These are phyloP conservation scores for Karstenula rhodostoma DNA, from an alignment of 2,329 filamentous ascomycete species.

Conservation along the genomic window DNA sequence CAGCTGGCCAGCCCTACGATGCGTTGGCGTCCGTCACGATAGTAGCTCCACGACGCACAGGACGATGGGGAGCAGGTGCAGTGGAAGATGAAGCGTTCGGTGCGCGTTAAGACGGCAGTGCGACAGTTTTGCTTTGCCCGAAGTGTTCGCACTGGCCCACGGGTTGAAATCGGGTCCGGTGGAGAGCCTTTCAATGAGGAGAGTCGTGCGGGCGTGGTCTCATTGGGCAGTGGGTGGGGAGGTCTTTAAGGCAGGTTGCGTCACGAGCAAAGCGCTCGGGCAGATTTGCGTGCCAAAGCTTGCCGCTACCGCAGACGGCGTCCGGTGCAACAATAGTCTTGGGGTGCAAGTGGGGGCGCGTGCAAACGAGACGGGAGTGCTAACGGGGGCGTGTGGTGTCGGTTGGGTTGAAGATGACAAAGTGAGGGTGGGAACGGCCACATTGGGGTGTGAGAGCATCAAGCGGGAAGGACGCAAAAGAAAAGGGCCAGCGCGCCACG, in stretches of 20 bases:
- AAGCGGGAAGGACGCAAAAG: constrained; percentile 37
- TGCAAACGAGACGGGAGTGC: constrained; percentile 27
- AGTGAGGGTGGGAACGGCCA: constrained; percentile 37
- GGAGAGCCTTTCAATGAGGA: constrained; percentile 30
- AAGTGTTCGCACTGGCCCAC: constrained; percentile 35
- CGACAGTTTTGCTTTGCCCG: constrained; percentile 42
- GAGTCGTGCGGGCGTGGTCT: constrained; percentile 28
- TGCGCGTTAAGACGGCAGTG: constrained; percentile 45
- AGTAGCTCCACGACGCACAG: constrained; percentile 36
- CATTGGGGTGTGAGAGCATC: constrained; percentile 37
- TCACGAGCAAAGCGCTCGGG: constrained; percentile 29
- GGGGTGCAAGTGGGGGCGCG: constrained; percentile 37
- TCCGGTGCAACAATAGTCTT: constrained; percentile 34
- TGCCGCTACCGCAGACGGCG: constrained; percentile 30
- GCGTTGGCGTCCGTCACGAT: constrained; percentile 41
- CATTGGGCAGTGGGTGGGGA: constrained; percentile 29
- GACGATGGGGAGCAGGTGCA: constrained; percentile 42
- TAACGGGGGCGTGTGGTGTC: constrained; percentile 31
- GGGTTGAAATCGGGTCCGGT: constrained; percentile 20
- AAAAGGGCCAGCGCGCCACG: constrained; percentile 41
- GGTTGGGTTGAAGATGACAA: constrained; percentile 24
- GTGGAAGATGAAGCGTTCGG: constrained; percentile 45
- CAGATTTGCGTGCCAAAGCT: constrained; percentile 27
- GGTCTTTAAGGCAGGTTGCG: constrained; percentile 29
- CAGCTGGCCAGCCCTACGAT: constrained; percentile 42